Evolutionary conservation across 352 stramenopile species (phyloP).

Genomic region (Phytophthora quininea): DNA sequence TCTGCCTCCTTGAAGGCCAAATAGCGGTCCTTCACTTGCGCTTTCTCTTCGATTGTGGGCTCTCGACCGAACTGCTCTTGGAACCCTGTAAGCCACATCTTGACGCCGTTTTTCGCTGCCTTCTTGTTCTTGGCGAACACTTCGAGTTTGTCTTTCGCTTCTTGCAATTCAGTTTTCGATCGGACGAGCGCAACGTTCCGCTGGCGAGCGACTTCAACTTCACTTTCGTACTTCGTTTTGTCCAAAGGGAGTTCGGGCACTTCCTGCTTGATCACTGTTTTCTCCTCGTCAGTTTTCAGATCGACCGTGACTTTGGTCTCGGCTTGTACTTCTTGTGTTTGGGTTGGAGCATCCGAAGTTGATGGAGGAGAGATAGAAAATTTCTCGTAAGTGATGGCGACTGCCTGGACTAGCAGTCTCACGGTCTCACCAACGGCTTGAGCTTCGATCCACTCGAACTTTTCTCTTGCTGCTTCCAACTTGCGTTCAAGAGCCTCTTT

Average conservation of each 20-base stretch:
- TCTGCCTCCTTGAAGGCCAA: slow-evolving; percentile 22
- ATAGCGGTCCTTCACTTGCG: too few species aligned
- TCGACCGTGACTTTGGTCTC: slow-evolving; percentile 10
- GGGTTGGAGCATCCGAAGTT: slow-evolving; percentile 13
- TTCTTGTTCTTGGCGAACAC: slow-evolving; percentile 47
- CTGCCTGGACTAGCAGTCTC: slow-evolving; percentile 38
- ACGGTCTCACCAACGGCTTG: slow-evolving; percentile 52
- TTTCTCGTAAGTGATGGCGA: slow-evolving; percentile 46
- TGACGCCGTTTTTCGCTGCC: slow-evolving; percentile 62
- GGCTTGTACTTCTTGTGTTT: slow-evolving; percentile 12
- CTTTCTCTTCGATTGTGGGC: too few species aligned
- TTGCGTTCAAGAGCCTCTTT: slow-evolving; percentile 42
- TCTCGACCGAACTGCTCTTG: too few species aligned
- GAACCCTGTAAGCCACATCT: slow-evolving; percentile 55
- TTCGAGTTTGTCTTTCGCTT: slow-evolving; percentile 44
- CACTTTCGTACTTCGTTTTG: slow-evolving; percentile 50
- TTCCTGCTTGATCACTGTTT: background rate
- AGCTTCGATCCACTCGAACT: slow-evolving; percentile 45
- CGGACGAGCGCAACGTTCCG: slow-evolving; percentile 46
- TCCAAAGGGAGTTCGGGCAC: slow-evolving; percentile 12
- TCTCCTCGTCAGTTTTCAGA: background rate
- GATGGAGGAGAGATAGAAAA: slow-evolving; percentile 9
- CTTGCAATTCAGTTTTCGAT: slow-evolving; percentile 48
- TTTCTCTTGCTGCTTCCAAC: slow-evolving; percentile 29
- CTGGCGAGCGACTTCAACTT: slow-evolving; percentile 51